Evolutionary conservation across 352 stramenopile genomes (phyloP).

Genomic region (Hyaloperonospora brassicae): DNA sequence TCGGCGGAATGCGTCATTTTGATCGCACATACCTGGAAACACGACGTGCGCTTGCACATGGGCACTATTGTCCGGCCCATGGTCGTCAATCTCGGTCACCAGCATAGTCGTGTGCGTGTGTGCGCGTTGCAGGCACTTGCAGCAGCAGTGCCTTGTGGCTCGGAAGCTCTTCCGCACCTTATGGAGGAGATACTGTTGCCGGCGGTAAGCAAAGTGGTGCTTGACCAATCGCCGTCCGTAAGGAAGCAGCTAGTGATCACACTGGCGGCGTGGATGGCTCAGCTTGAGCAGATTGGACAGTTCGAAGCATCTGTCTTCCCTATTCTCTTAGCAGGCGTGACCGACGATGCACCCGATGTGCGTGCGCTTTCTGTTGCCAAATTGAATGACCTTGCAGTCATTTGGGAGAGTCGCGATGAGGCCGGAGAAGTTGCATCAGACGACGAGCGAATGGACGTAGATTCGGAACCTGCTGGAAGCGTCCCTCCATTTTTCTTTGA

Average conservation of each 20-base stretch:
- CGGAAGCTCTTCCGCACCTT: conserved; percentile 54
- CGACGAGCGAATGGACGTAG: conserved; percentile 37
- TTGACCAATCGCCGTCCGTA: conserved; percentile 58
- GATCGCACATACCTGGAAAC: conserved; percentile 43
- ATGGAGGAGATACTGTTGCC: conserved; percentile 73
- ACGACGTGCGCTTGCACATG: conserved; percentile 57
- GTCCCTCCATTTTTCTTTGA: conserved; percentile 44
- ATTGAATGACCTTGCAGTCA: conserved; percentile 36
- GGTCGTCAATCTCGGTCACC: conserved; percentile 63
- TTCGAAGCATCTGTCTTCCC: conserved; percentile 64
- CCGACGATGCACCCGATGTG: conserved; percentile 70
- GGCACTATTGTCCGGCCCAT: conserved; percentile 59
- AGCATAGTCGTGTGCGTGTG: conserved; percentile 77
- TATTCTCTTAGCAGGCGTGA: conserved; percentile 49
- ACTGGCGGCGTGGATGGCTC: conserved; percentile 50
- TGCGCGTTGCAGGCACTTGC: conserved; percentile 68
- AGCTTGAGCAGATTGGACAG: conserved; percentile 46
- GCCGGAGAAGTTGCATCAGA: conserved; percentile 8
- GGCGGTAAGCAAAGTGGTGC: conserved; percentile 54
- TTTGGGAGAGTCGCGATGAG: conserved; percentile 36
- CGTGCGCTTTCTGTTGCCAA: conserved; percentile 30
- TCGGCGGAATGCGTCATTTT: conserved; percentile 53
- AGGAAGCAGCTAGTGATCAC: conserved; percentile 62
- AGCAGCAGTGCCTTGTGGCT: conserved; percentile 56
- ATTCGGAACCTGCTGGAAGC: conserved; percentile 13